A percentile compares a stretch with the other conserved stretches of the same genome.
Evolutionary conservation across 768 basidiomycete genomes (phyloP).

Genomic region (Lepiota subincarnata): DNA sequence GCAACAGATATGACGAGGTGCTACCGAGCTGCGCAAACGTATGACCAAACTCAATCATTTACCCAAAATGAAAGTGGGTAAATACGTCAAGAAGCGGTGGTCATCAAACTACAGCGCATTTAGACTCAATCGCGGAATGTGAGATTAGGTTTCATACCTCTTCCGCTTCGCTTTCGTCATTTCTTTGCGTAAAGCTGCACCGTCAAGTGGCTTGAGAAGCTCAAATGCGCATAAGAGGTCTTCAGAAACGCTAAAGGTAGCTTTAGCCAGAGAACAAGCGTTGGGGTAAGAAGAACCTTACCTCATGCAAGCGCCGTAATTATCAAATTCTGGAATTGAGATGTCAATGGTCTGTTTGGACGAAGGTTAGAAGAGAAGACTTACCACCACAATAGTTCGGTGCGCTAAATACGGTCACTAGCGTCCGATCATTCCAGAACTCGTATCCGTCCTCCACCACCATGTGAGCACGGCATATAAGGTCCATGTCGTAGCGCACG

Average conservation of each 20-base stretch:
- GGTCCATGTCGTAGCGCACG: conserved; percentile 94
- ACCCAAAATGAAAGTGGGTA: not conserved
- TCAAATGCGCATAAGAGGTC: conserved; percentile 98
- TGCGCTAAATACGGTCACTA: conserved; percentile 98
- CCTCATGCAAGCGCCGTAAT: conserved; percentile 96
- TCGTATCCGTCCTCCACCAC: conserved; percentile 99
- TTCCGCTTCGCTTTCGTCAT: conserved; percentile 99
- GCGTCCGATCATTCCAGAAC: conserved; percentile 98
- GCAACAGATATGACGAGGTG: not conserved
- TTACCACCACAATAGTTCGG: conserved; percentile 95
- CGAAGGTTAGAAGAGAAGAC: conserved; percentile 21
- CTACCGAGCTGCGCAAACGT: not conserved
- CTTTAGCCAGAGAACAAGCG: conserved; percentile 15
- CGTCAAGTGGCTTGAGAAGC: conserved; percentile 91
- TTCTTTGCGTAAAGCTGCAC: conserved; percentile 91
- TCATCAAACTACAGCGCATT: conserved; percentile 7
- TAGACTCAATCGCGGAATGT: not conserved
- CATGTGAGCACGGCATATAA: conserved; percentile 99
- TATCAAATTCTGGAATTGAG: conserved; percentile 72
- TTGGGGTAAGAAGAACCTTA: conserved; percentile 25
- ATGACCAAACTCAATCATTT: not conserved
- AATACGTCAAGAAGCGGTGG: conserved; percentile 5
- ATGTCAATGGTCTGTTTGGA: conserved; percentile 17
- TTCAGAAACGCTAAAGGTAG: conserved; percentile 75
- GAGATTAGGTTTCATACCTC: conserved; percentile 49